These are phyloP conservation scores for Vitis cinerea DNA, from an alignment of 164 flowering plant species.

Conservation along the genomic window DNA sequence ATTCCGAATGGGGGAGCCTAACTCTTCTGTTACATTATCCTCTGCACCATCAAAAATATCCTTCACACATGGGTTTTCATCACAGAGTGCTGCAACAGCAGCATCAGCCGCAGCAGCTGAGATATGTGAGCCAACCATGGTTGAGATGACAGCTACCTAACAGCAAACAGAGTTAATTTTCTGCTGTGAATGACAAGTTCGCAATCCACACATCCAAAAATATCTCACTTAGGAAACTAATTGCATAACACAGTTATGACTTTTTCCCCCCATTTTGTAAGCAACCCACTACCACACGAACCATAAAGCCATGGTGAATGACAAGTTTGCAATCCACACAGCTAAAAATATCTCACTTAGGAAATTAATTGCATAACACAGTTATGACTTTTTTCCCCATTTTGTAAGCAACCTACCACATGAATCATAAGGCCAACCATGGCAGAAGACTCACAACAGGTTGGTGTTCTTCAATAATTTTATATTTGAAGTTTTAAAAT, in stretches of 20 bases:
- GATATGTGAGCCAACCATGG: conserved; percentile 62
- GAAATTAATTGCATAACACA: neutral
- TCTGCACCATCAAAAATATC: conserved; percentile 52
- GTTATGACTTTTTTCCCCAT: too few relatives aligned
- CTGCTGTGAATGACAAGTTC: neutral
- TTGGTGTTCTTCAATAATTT: too few relatives aligned
- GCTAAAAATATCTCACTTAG: neutral
- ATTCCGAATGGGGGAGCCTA: conserved; percentile 23
- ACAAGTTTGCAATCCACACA: neutral
- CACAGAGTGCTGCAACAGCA: conserved; percentile 66
- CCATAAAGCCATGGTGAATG: neutral
- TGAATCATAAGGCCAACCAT: too few relatives aligned
- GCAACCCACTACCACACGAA: too few relatives aligned
- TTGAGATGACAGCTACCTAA: conserved; percentile 68
- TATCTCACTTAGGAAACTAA: neutral
- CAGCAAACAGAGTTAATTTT: conserved; percentile 9
- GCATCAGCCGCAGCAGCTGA: conserved; percentile 81
- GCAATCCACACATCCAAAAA: neutral
- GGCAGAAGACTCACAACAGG: too few relatives aligned
- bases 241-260: too few relatives aligned
- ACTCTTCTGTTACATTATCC: conserved; percentile 17
- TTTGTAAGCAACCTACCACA: too few relatives aligned
- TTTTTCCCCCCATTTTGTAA: too few relatives aligned
- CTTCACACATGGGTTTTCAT: conserved; percentile 55
- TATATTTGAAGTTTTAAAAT: too few relatives aligned